These are phyloP conservation scores for Alternaria brassicae DNA, from an alignment of 2,329 filamentous ascomycete species.

Conservation along the genomic window DNA sequence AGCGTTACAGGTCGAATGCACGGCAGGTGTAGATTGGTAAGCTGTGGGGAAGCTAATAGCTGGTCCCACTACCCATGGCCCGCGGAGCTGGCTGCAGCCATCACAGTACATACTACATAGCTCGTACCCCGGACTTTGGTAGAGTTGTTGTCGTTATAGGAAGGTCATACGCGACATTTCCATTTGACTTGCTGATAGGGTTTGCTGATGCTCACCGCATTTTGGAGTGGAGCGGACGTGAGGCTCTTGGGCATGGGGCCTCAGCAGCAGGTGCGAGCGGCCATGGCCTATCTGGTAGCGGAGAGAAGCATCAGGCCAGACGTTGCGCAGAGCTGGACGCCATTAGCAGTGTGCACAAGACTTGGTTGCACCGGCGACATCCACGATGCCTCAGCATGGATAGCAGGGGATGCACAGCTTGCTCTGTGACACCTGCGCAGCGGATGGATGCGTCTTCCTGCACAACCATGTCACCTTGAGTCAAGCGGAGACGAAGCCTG, in stretches of 20 bases:
- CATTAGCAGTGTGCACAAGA: not conserved
- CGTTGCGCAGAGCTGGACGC: not conserved
- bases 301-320: constrained; percentile 1
- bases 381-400: not conserved
- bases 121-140: not conserved
- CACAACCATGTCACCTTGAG: constrained; percentile 10
- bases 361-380: not conserved
- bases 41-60: constrained; percentile 6
- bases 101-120: too few relatives aligned
- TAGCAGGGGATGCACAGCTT: not conserved
- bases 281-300: not conserved
- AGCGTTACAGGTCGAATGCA: constrained; percentile 7
- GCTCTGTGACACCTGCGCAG: not conserved
- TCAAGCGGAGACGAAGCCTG: not conserved
- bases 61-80: constrained; percentile 2
- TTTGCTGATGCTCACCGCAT: not conserved
- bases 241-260: not conserved
- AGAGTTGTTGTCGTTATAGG: not conserved
- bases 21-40: constrained; percentile 2
- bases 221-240: not conserved
- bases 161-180: not conserved
- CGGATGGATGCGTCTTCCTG: constrained; percentile 5
- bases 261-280: not conserved
- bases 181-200: not conserved
- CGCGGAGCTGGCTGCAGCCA: not conserved